These are phyloP conservation scores for Aspergillus neoniger DNA, from an alignment of 2,329 filamentous ascomycete species.

Conservation along the genomic window DNA sequence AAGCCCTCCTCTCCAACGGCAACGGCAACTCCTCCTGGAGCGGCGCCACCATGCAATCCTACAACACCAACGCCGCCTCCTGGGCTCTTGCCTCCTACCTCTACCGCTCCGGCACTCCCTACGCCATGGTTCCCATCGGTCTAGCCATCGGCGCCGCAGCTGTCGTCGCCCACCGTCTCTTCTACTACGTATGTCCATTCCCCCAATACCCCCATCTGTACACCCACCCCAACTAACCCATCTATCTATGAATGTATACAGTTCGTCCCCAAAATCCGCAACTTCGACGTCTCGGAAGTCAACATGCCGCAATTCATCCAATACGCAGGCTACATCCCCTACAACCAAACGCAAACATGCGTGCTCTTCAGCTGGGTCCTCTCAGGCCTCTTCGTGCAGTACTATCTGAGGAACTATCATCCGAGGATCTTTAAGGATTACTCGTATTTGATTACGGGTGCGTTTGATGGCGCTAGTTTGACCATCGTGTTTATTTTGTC, in stretches of 20 bases:
- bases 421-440: constrained; percentile 46
- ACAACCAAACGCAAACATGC: constrained; percentile 18
- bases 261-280: background rate
- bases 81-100: constrained; percentile 57
- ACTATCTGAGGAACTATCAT: constrained; percentile 38
- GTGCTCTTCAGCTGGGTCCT: constrained; percentile 19
- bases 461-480: constrained; percentile 44
- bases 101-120: constrained; percentile 50
- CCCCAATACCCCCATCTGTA: too few species aligned
- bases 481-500: constrained; percentile 46
- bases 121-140: constrained; percentile 55
- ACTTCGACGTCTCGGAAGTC: constrained; percentile 24
- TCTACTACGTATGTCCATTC: constrained; percentile 3
- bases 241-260: background rate
- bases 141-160: constrained; percentile 51
- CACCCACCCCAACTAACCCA: background rate
- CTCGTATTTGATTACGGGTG: constrained; percentile 46
- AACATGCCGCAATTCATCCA: constrained; percentile 9
- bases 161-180: constrained; percentile 47
- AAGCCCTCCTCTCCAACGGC: constrained; percentile 48
- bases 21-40: constrained; percentile 57
- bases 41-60: constrained; percentile 52
- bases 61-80: constrained; percentile 39
- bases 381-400: constrained; percentile 32
- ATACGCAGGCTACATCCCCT: constrained; percentile 9